Evolutionary conservation across 192 early-diverging fungal species (phyloP), one percentile per base, ranked within the genome.

Genomic region (Neocallimastix lanati): DNA sequence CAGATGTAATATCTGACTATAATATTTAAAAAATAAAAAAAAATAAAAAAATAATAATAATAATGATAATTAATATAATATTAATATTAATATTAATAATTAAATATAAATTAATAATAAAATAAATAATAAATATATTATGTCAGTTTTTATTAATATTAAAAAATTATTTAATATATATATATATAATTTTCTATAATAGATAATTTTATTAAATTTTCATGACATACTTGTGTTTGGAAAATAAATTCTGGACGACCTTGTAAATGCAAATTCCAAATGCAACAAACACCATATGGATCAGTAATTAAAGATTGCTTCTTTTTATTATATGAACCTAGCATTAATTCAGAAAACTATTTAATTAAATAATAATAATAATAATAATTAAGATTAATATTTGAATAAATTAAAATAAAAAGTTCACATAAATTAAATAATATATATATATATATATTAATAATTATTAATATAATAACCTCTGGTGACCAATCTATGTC

Each of bases 231-330:
- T 84, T 92, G 96, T 3, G 95, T 91, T 76, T 94, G 91, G 83
- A 98, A 96, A 25, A 97, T 90, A 89, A 94, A 98, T 84, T 99
- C 97, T 27, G 97, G 97, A 21, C 97, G 91, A 78, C 93, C 93
- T 14, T 87, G 85, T 77, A 96, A 81, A 80, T 95, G 94, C 35
- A 92, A 79, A 84, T 96, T 99, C 98, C 98, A 99, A 2, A 99
- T 88, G 25, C 94, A 87, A 21, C 95, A 94, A n/a, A 96, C 81
- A 80, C 98, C 98, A 85, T 97, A 95, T 4, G 96, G 93, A 79
- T 98, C 96, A 82, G 92, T 94, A 12, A 92, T 88, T 29, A 94
- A 91, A 77, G 91, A 78, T 13, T 92, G 88, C 79, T 95, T 67
- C 25, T 67, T 96, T 81, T 97, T 95, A 86, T 94, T 96, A 85